Conservation (phyloP, 2,329 filamentous ascomycete genomes). For the Beauveria pseudobassiana region DNA sequence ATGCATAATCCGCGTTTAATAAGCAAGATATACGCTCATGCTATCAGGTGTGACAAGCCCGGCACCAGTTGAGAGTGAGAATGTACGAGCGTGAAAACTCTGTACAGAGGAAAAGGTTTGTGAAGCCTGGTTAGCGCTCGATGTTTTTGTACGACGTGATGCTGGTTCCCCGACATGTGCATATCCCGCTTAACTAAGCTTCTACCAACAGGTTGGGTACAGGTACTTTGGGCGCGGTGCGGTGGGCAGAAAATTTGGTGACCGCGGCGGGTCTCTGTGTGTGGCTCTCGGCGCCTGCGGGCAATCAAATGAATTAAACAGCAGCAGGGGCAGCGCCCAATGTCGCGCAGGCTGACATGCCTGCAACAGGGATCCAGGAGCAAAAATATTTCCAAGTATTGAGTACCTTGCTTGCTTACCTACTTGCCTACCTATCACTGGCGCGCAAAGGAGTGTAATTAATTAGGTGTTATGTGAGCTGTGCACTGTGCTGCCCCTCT, state of each 20-base stretch:
- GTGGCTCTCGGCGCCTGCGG: constrained; percentile 3
- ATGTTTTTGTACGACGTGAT: background rate
- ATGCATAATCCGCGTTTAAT: background rate
- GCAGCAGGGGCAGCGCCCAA: background rate
- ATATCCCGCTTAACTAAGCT: constrained; percentile 7
- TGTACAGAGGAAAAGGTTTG: background rate
- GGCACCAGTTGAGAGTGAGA: background rate
- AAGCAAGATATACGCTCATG: background rate
- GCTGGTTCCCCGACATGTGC: constrained; percentile 5
- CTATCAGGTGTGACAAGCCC: background rate
- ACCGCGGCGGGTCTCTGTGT: background rate
- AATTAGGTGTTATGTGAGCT: background rate
- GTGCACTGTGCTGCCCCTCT: constrained; percentile 12
- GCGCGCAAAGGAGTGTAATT: background rate
- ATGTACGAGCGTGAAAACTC: background rate
- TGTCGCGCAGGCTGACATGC: constrained; percentile 6
- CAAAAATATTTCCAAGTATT: background rate
- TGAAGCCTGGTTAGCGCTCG: background rate
- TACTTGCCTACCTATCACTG: background rate
- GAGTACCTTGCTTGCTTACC: background rate
- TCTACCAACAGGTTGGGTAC: background rate
- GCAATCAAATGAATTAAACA: background rate
- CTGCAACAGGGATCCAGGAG: background rate
- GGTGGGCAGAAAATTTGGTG: background rate
- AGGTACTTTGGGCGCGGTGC: background rate